Conservation (phyloP, 257 asterid genomes). For the Gentiana straminea region DNA sequence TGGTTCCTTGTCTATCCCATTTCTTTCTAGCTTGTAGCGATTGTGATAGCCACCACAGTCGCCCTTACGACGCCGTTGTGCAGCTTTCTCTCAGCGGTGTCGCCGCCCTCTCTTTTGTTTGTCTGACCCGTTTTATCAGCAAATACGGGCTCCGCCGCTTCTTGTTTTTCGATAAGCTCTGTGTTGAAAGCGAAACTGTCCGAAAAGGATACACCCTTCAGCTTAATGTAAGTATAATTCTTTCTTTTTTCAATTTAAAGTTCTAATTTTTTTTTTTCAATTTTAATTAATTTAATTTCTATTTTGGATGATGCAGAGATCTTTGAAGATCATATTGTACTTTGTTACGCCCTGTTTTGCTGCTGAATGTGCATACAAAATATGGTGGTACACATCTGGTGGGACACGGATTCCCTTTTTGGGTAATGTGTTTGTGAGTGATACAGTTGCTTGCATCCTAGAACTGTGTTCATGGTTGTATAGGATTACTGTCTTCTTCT, state of each 20-base stretch:
- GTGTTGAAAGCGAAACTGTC: constrained; percentile 86
- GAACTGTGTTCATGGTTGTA: constrained; percentile 95
- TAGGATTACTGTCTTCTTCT: constrained; percentile 72
- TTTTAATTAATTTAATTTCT: background rate
- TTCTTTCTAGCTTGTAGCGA: constrained; percentile 52
- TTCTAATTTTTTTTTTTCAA: too few relatives aligned
- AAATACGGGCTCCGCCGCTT: constrained; percentile 70
- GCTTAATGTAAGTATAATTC: constrained; percentile 42
- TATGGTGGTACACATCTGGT: constrained; percentile 92
- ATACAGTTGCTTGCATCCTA: constrained; percentile 60
- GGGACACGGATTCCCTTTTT: constrained; percentile 77
- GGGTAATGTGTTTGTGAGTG: constrained; percentile 68
- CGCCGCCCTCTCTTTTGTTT: constrained; percentile 63
- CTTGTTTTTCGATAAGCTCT: constrained; percentile 70
- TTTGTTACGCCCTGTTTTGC: constrained; percentile 82
- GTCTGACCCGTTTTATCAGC: constrained; percentile 48
- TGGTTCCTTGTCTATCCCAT: constrained; percentile 73
- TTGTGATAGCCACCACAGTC: constrained; percentile 59
- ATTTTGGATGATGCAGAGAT: constrained; percentile 44
- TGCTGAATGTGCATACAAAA: constrained; percentile 64
- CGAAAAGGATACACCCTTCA: constrained; percentile 56
- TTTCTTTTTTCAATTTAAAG: background rate
- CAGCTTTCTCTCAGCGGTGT: constrained; percentile 77
- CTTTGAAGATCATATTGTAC: constrained; percentile 57
- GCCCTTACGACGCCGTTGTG: constrained; percentile 72